A percentile compares a stretch with the other conserved stretches of the same genome.
Evolutionary conservation across 495 filamentous ascomycete genomes (phyloP).

Genomic region (Penicillium soppii): DNA sequence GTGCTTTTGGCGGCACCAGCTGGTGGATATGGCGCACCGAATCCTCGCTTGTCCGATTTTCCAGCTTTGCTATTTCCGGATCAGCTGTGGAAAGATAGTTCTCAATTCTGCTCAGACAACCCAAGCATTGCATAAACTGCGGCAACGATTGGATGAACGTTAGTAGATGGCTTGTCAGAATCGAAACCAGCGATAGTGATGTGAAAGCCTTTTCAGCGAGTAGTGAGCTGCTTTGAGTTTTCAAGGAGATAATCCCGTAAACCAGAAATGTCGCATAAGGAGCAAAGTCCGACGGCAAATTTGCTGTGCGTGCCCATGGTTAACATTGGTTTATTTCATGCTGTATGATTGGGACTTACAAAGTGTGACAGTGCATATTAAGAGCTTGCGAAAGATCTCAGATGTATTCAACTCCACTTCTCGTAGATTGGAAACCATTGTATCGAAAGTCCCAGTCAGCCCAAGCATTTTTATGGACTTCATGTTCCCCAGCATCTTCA

Average conservation of each 20-base stretch:
- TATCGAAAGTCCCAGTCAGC: no score
- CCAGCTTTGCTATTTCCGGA: no score
- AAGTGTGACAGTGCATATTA: background rate
- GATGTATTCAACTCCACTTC: constrained; percentile 1
- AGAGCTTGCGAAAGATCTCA: background rate
- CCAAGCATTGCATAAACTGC: constrained; percentile 15
- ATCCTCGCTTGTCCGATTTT: no score
- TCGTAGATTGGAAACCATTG: no score
- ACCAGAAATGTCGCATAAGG: constrained; percentile 42
- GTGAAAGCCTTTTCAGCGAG: constrained; percentile 41
- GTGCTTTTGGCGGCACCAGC: no score
- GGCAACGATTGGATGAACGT: constrained; percentile 28
- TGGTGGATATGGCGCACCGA: no score
- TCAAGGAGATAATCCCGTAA: constrained; percentile 42
- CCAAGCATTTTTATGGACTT: no score
- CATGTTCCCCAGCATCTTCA: no score
- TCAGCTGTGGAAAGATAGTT: no score
- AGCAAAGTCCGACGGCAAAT: constrained; percentile 16
- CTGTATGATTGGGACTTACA: background rate
- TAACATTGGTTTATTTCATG: background rate
- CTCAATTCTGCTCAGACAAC: constrained; percentile 32
- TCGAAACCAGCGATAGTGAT: constrained; percentile 27
- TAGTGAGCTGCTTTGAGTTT: constrained; percentile 34
- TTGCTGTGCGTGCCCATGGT: no score
- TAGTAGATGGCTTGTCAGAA: constrained; percentile 25